A percentile compares a stretch with the other conserved stretches of the same genome.
phyloP scores from a whole-genome alignment of 163 green algal genomes.

The Scenedesmus sp. region DNA sequence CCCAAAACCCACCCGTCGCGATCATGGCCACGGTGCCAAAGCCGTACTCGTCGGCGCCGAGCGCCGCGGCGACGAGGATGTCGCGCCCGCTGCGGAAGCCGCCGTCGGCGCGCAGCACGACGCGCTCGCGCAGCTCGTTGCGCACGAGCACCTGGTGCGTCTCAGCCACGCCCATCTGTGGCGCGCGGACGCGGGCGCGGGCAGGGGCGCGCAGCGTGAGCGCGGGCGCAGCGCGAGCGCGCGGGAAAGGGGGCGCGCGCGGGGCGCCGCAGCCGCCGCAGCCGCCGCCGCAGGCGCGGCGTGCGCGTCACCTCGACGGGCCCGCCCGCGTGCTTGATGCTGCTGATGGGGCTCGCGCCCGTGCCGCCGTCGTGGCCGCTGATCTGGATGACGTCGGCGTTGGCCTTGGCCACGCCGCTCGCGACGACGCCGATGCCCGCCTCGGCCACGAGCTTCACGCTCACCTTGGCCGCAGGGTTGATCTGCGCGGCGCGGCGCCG shows the following conservation, averaged over 20 bases:
- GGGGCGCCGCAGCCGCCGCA: background rate
- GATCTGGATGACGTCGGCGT: constrained; percentile 98
- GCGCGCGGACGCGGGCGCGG: too few relatives aligned
- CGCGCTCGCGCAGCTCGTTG: constrained; percentile 95
- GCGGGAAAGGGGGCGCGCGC: too few relatives aligned
- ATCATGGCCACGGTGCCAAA: constrained; percentile 99
- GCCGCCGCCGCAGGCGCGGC: background rate
- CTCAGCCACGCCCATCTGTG: constrained; percentile 47
- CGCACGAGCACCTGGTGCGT: constrained; percentile 85
- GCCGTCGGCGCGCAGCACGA: constrained; percentile 94
- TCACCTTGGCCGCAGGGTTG: constrained; percentile 52
- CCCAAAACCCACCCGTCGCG: too few relatives aligned
- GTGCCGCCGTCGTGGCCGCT: constrained; percentile 98
- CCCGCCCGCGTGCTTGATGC: constrained; percentile 98
- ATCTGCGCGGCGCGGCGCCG: too few relatives aligned
- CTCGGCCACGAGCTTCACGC: constrained; percentile 98
- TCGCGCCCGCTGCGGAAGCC: constrained; percentile 93
- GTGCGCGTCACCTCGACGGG: constrained; percentile 92
- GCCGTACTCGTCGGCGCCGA: constrained; percentile 96
- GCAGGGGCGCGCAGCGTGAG: too few relatives aligned
- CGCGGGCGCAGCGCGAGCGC: too few relatives aligned
- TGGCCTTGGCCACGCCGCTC: constrained; percentile 97
- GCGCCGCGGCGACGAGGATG: constrained; percentile 88
- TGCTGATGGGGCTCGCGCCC: constrained; percentile 94
- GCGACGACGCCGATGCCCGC: constrained; percentile 98